These are phyloP conservation scores for Quillaja saponaria DNA, from an alignment of 306 rosid species.

Conservation along the genomic window DNA sequence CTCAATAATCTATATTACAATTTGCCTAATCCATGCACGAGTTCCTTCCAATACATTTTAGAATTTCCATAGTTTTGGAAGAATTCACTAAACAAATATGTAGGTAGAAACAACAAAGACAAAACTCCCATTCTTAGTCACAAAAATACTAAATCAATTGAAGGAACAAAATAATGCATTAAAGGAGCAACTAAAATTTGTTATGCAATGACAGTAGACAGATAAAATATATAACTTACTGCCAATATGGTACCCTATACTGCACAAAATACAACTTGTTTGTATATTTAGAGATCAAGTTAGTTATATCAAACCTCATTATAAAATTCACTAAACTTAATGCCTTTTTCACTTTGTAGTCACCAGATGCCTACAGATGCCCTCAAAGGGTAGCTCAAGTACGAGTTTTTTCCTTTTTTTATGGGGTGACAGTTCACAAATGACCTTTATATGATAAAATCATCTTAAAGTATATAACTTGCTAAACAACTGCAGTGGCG, in stretches of 20 bases:
- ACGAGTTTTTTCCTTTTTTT: neutral
- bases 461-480: slow-evolving; percentile 26
- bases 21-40: slow-evolving; percentile 1
- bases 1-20: slow-evolving; percentile 1
- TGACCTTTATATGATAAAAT: slow-evolving; percentile 25
- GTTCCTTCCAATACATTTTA: slow-evolving; percentile 13
- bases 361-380: slow-evolving; percentile 14
- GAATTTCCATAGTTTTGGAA: too few species aligned
- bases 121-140: neutral
- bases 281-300: too few species aligned
- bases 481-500: slow-evolving; percentile 28
- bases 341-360: slow-evolving; percentile 18
- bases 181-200: too few species aligned
- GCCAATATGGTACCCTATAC: too few species aligned
- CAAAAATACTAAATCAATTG: too few species aligned
- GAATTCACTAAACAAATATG: neutral
- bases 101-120: neutral
- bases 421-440: slow-evolving; percentile 30
- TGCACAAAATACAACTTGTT: too few species aligned
- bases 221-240: too few species aligned
- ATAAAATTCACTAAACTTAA: neutral
- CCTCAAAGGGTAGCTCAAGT: slow-evolving; percentile 1
- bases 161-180: too few species aligned
- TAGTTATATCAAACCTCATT: slow-evolving; percentile 6
- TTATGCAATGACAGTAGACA: too few species aligned